A percentile compares a stretch with the other conserved stretches of the same genome.
phyloP scores from a whole-genome alignment of 2,329 filamentous ascomycete genomes.

The Phyllosticta ampelicida region DNA sequence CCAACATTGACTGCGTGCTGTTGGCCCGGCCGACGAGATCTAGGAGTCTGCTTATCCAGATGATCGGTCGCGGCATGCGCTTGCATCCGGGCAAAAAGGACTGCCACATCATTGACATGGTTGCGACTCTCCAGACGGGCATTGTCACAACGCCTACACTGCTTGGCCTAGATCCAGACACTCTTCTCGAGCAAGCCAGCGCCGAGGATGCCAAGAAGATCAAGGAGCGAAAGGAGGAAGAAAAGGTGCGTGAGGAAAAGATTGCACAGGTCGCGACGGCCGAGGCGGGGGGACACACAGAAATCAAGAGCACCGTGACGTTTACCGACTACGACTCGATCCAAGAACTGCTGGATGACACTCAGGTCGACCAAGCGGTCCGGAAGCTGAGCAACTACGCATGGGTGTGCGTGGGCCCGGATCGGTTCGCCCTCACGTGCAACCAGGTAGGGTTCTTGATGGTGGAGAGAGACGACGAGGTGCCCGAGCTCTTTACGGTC shows the following conservation, averaged over 20 bases:
- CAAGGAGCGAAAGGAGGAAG: conserved; percentile 37
- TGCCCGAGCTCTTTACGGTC: conserved; percentile 36
- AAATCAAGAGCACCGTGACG: conserved; percentile 40
- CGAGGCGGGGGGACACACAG: conserved; percentile 41
- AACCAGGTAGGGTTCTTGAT: conserved; percentile 49
- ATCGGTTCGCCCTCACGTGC: conserved; percentile 61
- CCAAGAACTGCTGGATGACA: conserved; percentile 80
- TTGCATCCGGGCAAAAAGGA: conserved; percentile 69
- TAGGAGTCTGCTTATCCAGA: conserved; percentile 87
- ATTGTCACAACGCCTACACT: conserved; percentile 85
- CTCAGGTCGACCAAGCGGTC: conserved; percentile 67
- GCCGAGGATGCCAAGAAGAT: conserved; percentile 50
- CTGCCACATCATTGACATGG: conserved; percentile 95
- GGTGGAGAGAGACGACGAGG: conserved; percentile 31
- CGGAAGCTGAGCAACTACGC: conserved; percentile 61
- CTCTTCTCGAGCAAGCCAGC: conserved; percentile 59
- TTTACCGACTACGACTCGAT: conserved; percentile 90
- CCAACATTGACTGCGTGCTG: conserved; percentile 89
- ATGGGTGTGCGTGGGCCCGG: conserved; percentile 70
- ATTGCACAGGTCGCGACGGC: conserved; percentile 60
- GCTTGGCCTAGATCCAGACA: conserved; percentile 79
- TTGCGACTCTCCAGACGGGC: conserved; percentile 70
- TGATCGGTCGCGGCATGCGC: conserved; percentile 93
- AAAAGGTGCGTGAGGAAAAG: conserved; percentile 30
- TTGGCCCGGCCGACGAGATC: conserved; percentile 83